Conservation (phyloP, 805 yeast genomes). For the Cyberlindnera mississippiensis region DNA sequence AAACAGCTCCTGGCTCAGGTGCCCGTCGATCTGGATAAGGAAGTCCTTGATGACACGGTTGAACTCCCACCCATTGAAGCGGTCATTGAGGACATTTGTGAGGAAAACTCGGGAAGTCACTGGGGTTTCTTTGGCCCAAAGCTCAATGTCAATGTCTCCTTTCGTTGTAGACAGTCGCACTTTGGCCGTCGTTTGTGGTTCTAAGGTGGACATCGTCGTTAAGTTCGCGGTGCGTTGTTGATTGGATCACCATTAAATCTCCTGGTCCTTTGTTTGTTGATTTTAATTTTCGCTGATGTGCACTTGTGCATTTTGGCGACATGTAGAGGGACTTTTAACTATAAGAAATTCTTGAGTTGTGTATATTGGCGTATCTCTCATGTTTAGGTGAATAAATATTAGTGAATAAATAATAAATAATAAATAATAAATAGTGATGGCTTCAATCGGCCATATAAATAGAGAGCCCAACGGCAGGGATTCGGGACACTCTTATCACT, state of each 20-base stretch:
- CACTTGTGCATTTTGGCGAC: background rate
- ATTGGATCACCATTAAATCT: background rate
- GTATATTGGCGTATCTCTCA: too few relatives aligned
- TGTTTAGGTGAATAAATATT: background rate
- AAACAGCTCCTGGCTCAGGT: slow-evolving; percentile 20
- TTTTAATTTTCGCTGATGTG: too few relatives aligned
- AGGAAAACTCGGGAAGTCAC: slow-evolving; percentile 43
- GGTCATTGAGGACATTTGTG: slow-evolving; percentile 41
- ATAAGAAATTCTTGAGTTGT: too few relatives aligned
- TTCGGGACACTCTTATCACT: background rate
- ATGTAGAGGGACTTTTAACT: too few relatives aligned
- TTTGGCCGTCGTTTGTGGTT: slow-evolving; percentile 57
- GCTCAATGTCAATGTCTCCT: slow-evolving; percentile 55
- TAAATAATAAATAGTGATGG: slow-evolving; percentile 4
- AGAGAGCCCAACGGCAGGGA: too few relatives aligned
- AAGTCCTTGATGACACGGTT: slow-evolving; percentile 35
- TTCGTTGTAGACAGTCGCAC: slow-evolving; percentile 53
- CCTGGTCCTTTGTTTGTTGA: background rate
- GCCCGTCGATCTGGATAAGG: slow-evolving; percentile 36
- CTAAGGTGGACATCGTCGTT: slow-evolving; percentile 27
- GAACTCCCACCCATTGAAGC: slow-evolving; percentile 40
- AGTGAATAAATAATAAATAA: slow-evolving; percentile 8
- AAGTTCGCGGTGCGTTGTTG: background rate
- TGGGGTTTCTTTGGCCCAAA: slow-evolving; percentile 71
- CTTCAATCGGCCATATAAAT: too few relatives aligned